These are phyloP conservation scores for Acorus calamus DNA, from an alignment of 106 monocot species.

Conservation along the genomic window DNA sequence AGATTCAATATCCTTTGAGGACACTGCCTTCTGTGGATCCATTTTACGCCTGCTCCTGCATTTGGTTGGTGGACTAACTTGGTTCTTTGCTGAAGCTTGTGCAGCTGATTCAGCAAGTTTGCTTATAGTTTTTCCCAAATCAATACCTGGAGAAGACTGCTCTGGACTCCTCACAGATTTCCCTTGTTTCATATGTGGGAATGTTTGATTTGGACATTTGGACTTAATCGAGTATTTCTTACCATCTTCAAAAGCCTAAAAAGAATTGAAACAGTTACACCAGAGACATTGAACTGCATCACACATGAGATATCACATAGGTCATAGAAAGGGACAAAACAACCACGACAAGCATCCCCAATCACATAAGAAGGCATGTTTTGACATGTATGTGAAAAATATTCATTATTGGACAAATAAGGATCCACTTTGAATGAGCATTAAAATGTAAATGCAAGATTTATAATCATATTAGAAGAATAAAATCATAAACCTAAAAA, in stretches of 20 bases:
- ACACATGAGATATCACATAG: too few species aligned
- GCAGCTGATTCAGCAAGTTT: slow-evolving; percentile 26
- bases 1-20: slow-evolving; percentile 34
- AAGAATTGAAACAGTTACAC: background rate
- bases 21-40: slow-evolving; percentile 34
- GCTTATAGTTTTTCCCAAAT: slow-evolving; percentile 17
- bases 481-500: background rate
- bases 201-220: slow-evolving; percentile 40
- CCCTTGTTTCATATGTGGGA: slow-evolving; percentile 30
- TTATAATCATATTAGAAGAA: background rate
- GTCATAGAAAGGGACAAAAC: too few species aligned
- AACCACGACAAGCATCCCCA: too few species aligned
- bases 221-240: slow-evolving; percentile 39
- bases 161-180: slow-evolving; percentile 37
- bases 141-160: slow-evolving; percentile 31
- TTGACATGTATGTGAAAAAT: too few species aligned
- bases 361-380: too few species aligned
- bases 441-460: background rate
- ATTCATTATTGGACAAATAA: too few species aligned
- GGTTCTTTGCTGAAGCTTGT: slow-evolving; percentile 16
- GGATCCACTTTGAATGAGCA: too few species aligned
- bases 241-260: slow-evolving; percentile 52
- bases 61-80: slow-evolving; percentile 27
- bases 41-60: slow-evolving; percentile 48
- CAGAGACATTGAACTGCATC: background rate